Conservation (phyloP, 202 grass and related monocot genomes). For the Carex arenaria region DNA sequence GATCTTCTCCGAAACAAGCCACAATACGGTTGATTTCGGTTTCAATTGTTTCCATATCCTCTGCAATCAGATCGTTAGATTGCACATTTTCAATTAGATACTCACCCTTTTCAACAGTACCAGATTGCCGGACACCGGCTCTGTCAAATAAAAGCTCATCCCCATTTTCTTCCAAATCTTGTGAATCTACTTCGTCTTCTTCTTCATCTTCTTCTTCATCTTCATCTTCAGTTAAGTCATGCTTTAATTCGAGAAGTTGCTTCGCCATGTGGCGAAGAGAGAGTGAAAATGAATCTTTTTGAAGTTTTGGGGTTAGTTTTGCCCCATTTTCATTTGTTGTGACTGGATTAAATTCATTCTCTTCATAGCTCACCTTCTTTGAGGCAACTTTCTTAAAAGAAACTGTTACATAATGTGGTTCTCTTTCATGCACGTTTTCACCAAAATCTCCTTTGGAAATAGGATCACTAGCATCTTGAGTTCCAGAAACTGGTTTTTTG, state of each 20-base stretch:
- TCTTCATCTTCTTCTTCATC: conserved; percentile 34
- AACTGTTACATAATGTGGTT: conserved; percentile 21
- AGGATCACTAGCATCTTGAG: conserved; percentile 16
- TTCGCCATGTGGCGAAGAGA: conserved; percentile 58
- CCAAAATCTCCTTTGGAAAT: neutral
- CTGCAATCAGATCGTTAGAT: neutral
- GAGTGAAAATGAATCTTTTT: conserved; percentile 53
- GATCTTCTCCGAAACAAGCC: neutral
- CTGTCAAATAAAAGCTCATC: conserved; percentile 32
- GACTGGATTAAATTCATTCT: conserved; percentile 16
- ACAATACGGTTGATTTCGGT: neutral
- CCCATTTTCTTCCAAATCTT: conserved; percentile 44
- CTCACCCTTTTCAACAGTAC: conserved; percentile 39
- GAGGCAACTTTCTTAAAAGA: conserved; percentile 46
- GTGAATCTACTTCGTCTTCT: conserved; percentile 28
- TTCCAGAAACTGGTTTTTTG: conserved; percentile 33
- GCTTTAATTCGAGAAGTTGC: conserved; percentile 59
- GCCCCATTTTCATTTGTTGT: neutral
- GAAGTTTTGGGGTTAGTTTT: neutral
- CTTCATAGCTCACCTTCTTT: conserved; percentile 48
- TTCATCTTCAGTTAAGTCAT: conserved; percentile 48
- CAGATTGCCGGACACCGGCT: neutral
- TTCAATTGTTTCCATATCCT: neutral
- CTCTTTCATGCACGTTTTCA: neutral
- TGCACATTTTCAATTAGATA: conserved; percentile 28